Percentiles rank a stretch among this genome's conserved stretches.
Evolutionary conservation across 2,329 filamentous ascomycete genomes (phyloP).

Genomic region (Botrytis fabae): DNA sequence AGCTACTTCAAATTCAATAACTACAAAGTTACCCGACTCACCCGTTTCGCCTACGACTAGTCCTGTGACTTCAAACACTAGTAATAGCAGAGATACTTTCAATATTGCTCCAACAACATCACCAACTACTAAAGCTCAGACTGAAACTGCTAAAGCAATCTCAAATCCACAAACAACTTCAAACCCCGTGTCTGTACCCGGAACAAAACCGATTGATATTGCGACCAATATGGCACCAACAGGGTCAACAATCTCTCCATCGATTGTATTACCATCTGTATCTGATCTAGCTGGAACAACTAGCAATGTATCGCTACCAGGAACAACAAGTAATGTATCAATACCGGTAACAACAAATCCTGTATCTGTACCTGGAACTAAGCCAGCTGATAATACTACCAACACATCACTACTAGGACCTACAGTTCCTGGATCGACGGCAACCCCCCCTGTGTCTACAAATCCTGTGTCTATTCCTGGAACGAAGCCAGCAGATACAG

Average conservation of each 20-base stretch:
- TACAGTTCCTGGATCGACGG: not conserved
- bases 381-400: not conserved
- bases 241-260: not conserved
- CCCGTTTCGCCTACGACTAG: too few species aligned
- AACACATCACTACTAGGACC: not conserved
- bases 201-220: not conserved
- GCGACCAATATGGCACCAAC: not conserved
- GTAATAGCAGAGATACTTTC: not conserved
- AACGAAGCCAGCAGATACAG: not conserved
- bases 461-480: not conserved
- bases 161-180: slow-evolving; percentile 12
- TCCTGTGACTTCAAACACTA: not conserved
- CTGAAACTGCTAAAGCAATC: not conserved
- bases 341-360: not conserved
- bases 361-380: not conserved
- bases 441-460: not conserved
- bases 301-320: not conserved
- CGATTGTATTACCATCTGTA: not conserved
- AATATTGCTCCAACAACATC: not conserved
- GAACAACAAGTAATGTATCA: not conserved
- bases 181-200: not conserved
- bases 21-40: not conserved
- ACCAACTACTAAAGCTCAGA: not conserved
- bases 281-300: not conserved
- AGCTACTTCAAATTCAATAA: not conserved